Base-by-base conservation (phyloP, 257 asterid species). In the Ballota nigra region DNA sequence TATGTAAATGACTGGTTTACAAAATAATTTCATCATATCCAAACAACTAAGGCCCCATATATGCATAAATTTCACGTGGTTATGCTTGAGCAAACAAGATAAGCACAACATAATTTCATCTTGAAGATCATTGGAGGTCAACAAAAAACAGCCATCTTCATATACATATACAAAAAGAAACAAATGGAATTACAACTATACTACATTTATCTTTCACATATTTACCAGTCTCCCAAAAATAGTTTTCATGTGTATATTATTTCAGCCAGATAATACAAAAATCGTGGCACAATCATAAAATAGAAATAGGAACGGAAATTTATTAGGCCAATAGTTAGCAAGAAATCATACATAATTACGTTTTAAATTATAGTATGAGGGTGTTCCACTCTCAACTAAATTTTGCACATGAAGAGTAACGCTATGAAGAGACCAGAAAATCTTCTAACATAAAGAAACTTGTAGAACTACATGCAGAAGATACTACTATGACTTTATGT, bases 41-140 rank as follows among this genome's bases (percentile, higher is more conserved):
- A 75, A 72, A 56, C 68, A 49, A 57, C 33, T 18, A 69, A 78
- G 63, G 55, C 56, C 51, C 52, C 38, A 40, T 6, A 69, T 7
- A 29, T 36, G 31, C 40, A 38, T 23, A 22, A 33, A 28, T 6
- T 53, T 66, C 66, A 51, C 55, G 45, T 24, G 12, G 11, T 52
- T 43, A 15, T n/a, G 19, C 33, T 31, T 15, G 31, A 43, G 69
- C 19, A 29, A 36, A 45, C 57, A 55, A 3, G 47, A 64, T 29
- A 55, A 31, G n/a, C 28, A 24, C 45, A 18, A 69, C 49, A 41
- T 8, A 23, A 73, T n/a, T 59, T 16, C 38, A 64, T 24, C 33
- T 69, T 20, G 47, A 8, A 57, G 43, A 68, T 31, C 28, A 65
- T 6, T 45, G 36, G 75, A 36, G 11, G 12, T 64, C 64, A 40